Percentiles rank a stretch among this genome's conserved stretches.
These are phyloP conservation scores for Plasmodium reichenowi DNA, from an alignment of 169 alveolate genomes.

Conservation along the genomic window DNA sequence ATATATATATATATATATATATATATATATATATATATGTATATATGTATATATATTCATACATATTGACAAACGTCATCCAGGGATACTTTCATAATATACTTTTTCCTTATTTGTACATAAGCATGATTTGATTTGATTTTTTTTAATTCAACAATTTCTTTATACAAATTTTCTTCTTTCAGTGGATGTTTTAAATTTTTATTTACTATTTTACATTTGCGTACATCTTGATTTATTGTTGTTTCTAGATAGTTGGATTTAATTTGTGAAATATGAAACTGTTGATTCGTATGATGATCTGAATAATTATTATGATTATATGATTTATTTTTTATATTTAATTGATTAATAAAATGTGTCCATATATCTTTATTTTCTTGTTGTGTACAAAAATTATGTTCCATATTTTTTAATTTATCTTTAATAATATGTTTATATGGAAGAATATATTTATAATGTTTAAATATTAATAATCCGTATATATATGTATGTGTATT, in stretches of 20 bases:
- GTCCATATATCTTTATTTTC: not conserved
- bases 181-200: conserved; percentile 10
- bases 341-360: not conserved
- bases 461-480: conserved; percentile 49
- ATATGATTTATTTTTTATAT: not conserved
- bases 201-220: conserved; percentile 56
- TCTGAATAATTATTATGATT: not conserved
- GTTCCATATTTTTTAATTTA: conserved; percentile 13
- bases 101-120: conserved; percentile 14
- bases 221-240: conserved; percentile 12
- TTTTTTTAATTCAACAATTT: conserved; percentile 55
- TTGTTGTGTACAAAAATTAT: not conserved
- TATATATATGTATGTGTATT: not conserved
- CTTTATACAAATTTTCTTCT: conserved; percentile 20
- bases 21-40: not conserved
- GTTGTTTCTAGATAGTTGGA: conserved; percentile 52
- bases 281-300: conserved; percentile 4
- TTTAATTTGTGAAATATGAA: conserved; percentile 28
- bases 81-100: conserved; percentile 36
- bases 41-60: not conserved
- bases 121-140: conserved; percentile 17
- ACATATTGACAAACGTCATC: conserved; percentile 65
- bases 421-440: conserved; percentile 33
- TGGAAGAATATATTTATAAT: conserved; percentile 6
- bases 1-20: too few species aligned